These are phyloP conservation scores for Kodamaea laetipori DNA, from an alignment of 805 yeast species.

Conservation along the genomic window DNA sequence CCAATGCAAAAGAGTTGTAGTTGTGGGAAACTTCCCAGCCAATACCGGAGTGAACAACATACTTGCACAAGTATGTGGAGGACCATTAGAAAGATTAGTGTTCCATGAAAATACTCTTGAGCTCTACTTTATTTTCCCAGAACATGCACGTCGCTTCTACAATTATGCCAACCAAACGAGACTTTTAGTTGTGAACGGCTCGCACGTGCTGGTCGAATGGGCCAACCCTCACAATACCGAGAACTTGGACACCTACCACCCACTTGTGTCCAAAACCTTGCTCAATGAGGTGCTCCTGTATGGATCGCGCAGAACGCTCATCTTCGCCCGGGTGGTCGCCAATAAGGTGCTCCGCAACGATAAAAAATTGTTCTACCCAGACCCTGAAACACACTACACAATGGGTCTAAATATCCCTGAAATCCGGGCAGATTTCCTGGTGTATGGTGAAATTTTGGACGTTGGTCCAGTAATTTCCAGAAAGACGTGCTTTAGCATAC, in stretches of 20 bases:
- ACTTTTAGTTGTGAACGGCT: constrained; percentile 61
- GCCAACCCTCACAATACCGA: constrained; percentile 29
- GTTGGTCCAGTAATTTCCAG: constrained; percentile 67
- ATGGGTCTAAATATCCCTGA: constrained; percentile 46
- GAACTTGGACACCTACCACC: constrained; percentile 20
- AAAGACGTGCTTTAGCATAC: constrained; percentile 61
- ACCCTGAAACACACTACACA: constrained; percentile 44
- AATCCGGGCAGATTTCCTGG: constrained; percentile 51
- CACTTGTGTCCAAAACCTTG: constrained; percentile 26
- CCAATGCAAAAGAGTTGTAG: constrained; percentile 20
- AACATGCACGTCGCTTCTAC: constrained; percentile 57
- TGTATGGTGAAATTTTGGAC: constrained; percentile 63
- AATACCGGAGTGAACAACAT: constrained; percentile 51
- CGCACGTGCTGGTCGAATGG: constrained; percentile 52
- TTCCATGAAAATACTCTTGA: constrained; percentile 36
- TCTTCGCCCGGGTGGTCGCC: constrained; percentile 35
- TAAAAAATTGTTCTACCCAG: constrained; percentile 40
- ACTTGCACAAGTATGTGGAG: constrained; percentile 63
- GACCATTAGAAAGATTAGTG: constrained; percentile 60
- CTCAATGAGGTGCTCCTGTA: constrained; percentile 35
- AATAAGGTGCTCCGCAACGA: constrained; percentile 25
- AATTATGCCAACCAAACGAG: constrained; percentile 51
- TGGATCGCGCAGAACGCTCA: constrained; percentile 59
- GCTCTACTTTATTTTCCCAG: constrained; percentile 52
- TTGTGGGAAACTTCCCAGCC: constrained; percentile 41